phyloP scores from a whole-genome alignment of 2,329 filamentous ascomycete genomes.

The Cryphonectria parasitica region DNA sequence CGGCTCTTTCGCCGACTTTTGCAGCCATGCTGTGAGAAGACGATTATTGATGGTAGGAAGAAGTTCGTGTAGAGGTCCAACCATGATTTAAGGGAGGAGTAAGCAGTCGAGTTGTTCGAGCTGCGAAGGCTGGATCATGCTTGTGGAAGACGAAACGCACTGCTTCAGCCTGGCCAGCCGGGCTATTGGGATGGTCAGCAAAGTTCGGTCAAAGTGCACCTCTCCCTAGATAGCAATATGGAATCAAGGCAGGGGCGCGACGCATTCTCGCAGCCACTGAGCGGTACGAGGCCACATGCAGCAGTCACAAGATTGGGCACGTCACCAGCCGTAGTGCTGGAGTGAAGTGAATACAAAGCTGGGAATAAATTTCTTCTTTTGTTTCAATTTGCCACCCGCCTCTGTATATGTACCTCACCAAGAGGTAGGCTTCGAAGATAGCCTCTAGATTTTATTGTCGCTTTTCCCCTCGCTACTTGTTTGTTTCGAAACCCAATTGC shows the following conservation, averaged over 20 bases:
- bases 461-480: neutral
- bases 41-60: neutral
- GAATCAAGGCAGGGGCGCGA: neutral
- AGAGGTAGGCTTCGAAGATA: neutral
- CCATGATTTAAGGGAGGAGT: neutral
- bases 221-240: neutral
- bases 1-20: neutral
- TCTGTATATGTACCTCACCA: neutral
- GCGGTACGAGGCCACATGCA: neutral
- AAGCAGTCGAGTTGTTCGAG: neutral
- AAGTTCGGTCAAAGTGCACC: neutral
- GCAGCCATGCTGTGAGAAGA: neutral
- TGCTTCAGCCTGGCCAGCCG: neutral
- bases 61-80: neutral
- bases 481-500: neutral
- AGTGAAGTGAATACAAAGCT: neutral
- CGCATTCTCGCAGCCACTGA: neutral
- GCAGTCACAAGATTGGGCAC: neutral
- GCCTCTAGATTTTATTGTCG: neutral
- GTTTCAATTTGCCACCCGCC: neutral
- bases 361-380: neutral
- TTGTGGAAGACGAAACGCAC: neutral
- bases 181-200: neutral
- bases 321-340: neutral
- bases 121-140: neutral